These are phyloP conservation scores for Starmerella vitae DNA, from an alignment of 805 yeast genomes.

Conservation along the genomic window DNA sequence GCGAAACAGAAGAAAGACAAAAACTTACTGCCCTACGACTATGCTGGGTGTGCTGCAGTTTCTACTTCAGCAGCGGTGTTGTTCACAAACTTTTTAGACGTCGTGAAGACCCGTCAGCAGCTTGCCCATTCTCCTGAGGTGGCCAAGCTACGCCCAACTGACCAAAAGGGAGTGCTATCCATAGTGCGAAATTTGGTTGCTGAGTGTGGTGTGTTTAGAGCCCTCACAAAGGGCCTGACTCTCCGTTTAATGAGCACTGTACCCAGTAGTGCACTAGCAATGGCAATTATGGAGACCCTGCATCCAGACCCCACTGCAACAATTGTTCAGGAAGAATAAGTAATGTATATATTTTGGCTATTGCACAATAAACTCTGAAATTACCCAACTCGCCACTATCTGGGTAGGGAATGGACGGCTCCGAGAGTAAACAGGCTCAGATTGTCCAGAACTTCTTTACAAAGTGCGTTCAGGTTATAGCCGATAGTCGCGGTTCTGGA, in stretches of 20 bases:
- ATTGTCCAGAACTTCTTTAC: constrained; percentile 30
- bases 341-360: too few species aligned
- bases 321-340: constrained; percentile 17
- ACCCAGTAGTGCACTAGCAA: constrained; percentile 31
- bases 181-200: constrained; percentile 28
- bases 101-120: constrained; percentile 35
- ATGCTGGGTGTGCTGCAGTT: constrained; percentile 27
- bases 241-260: constrained; percentile 29
- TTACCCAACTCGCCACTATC: too few species aligned
- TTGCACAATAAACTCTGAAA: too few species aligned
- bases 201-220: constrained; percentile 28
- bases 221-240: constrained; percentile 29
- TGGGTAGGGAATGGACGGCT: too few species aligned
- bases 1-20: constrained; percentile 3
- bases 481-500: constrained; percentile 17
- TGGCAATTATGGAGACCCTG: constrained; percentile 31
- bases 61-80: constrained; percentile 29
- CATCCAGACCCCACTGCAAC: constrained; percentile 27
- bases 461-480: constrained; percentile 30
- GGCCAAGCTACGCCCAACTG: constrained; percentile 29
- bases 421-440: constrained; percentile 22
- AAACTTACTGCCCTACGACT: constrained; percentile 20
- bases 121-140: constrained; percentile 31
- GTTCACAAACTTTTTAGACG: constrained; percentile 31
- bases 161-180: constrained; percentile 24